These are phyloP conservation scores for Phytophthora pseudosyringae DNA, from an alignment of 352 stramenopile species.

Conservation along the genomic window DNA sequence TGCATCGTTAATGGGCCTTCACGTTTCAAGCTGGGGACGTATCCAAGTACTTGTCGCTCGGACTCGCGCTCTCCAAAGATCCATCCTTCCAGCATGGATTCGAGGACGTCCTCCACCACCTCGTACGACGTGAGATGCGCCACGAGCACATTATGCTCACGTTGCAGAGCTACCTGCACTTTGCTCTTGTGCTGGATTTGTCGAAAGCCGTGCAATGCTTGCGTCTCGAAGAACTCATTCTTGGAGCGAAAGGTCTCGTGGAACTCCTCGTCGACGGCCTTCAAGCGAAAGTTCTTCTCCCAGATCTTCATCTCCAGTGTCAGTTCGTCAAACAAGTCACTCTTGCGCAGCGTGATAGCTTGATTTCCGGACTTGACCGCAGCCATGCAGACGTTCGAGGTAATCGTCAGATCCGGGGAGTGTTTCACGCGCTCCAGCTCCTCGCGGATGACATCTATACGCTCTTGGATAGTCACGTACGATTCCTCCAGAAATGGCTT, in stretches of 20 bases:
- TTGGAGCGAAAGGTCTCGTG: conserved; percentile 88
- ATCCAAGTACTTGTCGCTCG: conserved; percentile 68
- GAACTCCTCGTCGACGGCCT: conserved; percentile 92
- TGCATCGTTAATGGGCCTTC: conserved; percentile 78
- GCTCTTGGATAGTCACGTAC: conserved; percentile 53
- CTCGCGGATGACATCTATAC: conserved; percentile 65
- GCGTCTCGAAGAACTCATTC: conserved; percentile 88
- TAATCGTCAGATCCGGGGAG: conserved; percentile 50
- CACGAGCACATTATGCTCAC: conserved; percentile 90
- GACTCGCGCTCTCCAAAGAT: conserved; percentile 94
- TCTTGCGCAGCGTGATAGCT: conserved; percentile 62
- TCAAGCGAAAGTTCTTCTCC: conserved; percentile 73
- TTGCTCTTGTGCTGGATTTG: conserved; percentile 87
- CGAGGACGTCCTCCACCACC: conserved; percentile 94
- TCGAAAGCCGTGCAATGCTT: conserved; percentile 90
- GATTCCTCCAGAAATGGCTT: conserved; percentile 67
- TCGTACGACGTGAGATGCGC: conserved; percentile 86
- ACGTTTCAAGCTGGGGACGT: conserved; percentile 86
- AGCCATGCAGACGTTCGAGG: conserved; percentile 63
- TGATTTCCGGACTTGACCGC: conserved; percentile 62
- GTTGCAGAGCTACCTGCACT: conserved; percentile 79
- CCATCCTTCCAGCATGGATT: conserved; percentile 97
- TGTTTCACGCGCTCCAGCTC: conserved; percentile 81
- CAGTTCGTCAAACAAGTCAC: conserved; percentile 77
- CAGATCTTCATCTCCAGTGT: conserved; percentile 72